phyloP scores from a whole-genome alignment of 129 eudicot genomes.

The Lactuca sativa region DNA sequence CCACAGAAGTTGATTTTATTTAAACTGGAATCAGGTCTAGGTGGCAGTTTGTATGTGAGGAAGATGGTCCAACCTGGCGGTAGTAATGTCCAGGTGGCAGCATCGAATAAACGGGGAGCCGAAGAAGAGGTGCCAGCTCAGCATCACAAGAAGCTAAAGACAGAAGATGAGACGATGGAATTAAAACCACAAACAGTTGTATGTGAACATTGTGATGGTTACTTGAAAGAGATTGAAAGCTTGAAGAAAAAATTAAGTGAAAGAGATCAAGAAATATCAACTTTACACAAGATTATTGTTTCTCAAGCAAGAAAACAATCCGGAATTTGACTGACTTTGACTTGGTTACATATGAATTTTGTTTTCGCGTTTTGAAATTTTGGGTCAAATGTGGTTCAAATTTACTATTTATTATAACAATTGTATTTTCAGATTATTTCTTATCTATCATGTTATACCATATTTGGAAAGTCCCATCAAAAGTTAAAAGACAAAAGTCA shows the following conservation, averaged over 20 bases:
- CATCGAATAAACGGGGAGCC: conserved; percentile 59
- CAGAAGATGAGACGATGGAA: conserved; percentile 19
- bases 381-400: not conserved
- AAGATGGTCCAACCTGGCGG: conserved; percentile 42
- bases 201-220: conserved; percentile 33
- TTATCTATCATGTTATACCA: no score
- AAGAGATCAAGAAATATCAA: conserved; percentile 62
- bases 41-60: conserved; percentile 58
- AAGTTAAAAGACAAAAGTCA: not conserved
- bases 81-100: conserved; percentile 26
- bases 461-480: not conserved
- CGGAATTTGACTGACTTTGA: conserved; percentile 31
- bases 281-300: conserved; percentile 57
- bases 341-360: not conserved
- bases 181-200: conserved; percentile 15
- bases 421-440: no score
- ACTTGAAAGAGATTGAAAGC: conserved; percentile 50
- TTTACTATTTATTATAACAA: no score
- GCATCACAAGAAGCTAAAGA: conserved; percentile 50
- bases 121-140: conserved; percentile 36
- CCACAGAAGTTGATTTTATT: conserved; percentile 55
- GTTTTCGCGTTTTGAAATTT: not conserved
- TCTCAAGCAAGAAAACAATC: conserved; percentile 66
- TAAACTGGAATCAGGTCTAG: conserved; percentile 55
- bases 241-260: conserved; percentile 42